Conservation (phyloP, 345 rosid genomes). For the Anacardium occidentale region DNA sequence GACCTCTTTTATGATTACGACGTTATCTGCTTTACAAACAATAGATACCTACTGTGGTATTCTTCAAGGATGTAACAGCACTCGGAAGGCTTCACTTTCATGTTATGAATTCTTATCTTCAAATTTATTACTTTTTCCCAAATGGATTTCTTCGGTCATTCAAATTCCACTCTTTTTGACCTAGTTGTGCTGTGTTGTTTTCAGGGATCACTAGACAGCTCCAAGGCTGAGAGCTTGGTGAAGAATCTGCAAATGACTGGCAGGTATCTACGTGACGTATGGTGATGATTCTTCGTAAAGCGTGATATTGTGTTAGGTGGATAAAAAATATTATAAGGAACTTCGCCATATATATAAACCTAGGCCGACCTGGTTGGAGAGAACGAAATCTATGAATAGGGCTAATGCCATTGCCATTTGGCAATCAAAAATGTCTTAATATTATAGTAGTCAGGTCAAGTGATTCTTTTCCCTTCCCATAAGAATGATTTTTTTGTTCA, state of each 20-base stretch:
- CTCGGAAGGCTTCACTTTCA: neutral
- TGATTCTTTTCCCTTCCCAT: slow-evolving; percentile 24
- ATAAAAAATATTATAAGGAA: neutral
- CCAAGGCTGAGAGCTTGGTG: slow-evolving; percentile 84
- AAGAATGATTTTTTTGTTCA: slow-evolving; percentile 26
- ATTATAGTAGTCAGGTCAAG: slow-evolving; percentile 4
- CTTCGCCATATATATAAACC: neutral
- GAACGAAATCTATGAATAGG: neutral
- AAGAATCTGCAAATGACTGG: slow-evolving; percentile 86
- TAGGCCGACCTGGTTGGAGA: neutral
- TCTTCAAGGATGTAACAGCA: neutral
- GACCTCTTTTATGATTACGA: neutral
- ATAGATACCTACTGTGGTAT: neutral
- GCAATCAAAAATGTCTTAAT: neutral
- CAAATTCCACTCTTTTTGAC: neutral
- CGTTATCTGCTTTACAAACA: neutral
- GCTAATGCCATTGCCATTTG: neutral
- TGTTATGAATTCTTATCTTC: too few relatives aligned
- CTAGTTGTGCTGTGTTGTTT: neutral
- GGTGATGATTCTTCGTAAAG: slow-evolving; percentile 38
- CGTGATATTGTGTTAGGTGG: neutral
- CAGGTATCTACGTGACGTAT: slow-evolving; percentile 90
- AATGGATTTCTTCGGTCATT: too few relatives aligned
- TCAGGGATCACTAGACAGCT: slow-evolving; percentile 76
- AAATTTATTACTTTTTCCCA: too few relatives aligned